These are phyloP conservation scores for Gossypium longicalyx DNA, from an alignment of 345 rosid genomes.

Conservation along the genomic window DNA sequence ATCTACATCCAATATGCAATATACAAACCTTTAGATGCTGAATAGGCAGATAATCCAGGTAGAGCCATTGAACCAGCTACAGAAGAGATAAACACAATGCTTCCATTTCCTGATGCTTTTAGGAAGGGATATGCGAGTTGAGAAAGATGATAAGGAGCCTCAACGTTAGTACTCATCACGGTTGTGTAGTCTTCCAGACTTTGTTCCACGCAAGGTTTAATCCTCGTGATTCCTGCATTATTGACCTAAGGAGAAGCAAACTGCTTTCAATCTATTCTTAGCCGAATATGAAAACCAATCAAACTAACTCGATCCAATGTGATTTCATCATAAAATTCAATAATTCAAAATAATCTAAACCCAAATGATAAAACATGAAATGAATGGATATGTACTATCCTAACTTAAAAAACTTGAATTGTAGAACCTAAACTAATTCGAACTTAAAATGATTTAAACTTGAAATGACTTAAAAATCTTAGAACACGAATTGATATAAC, in stretches of 20 bases:
- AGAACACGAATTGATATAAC: too few relatives aligned
- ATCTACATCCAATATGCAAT: neutral
- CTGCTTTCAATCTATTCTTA: neutral
- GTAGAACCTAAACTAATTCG: neutral
- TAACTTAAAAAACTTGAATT: too few relatives aligned
- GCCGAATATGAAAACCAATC: neutral
- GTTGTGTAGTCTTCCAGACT: slow-evolving; percentile 35
- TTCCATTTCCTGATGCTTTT: slow-evolving; percentile 51
- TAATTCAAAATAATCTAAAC: too few relatives aligned
- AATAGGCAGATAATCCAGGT: slow-evolving; percentile 23
- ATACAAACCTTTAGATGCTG: slow-evolving; percentile 38
- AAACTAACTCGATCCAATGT: too few relatives aligned
- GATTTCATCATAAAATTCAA: neutral
- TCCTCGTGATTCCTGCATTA: slow-evolving; percentile 23
- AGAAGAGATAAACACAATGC: slow-evolving; percentile 49
- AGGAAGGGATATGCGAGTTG: slow-evolving; percentile 51
- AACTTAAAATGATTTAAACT: neutral
- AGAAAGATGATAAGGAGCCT: slow-evolving; percentile 50
- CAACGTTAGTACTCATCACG: slow-evolving; percentile 44
- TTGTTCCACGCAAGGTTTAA: slow-evolving; percentile 15
- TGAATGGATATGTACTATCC: too few relatives aligned
- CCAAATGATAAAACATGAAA: too few relatives aligned
- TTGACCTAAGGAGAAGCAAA: slow-evolving; percentile 26
- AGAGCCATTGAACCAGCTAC: slow-evolving; percentile 27
- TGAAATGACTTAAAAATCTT: neutral